Evolutionary conservation across 805 yeast species (phyloP).

Genomic region (Yamadazyma sp.): DNA sequence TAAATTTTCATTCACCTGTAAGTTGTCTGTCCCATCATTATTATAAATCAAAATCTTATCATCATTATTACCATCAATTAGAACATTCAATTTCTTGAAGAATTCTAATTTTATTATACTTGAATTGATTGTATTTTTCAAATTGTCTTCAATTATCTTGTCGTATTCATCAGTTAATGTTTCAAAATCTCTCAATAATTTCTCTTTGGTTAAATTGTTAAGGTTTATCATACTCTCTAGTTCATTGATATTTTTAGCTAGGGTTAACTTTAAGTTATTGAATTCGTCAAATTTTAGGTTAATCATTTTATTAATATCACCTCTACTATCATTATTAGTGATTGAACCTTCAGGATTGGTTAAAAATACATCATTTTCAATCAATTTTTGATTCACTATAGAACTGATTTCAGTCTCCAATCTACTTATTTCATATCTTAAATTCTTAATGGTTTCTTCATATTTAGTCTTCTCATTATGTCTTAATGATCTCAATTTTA

Average conservation of each 20-base stretch:
- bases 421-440: slow-evolving; percentile 10
- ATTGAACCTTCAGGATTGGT: slow-evolving; percentile 11
- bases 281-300: slow-evolving; percentile 27
- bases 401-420: slow-evolving; percentile 13
- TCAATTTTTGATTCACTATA: slow-evolving; percentile 13
- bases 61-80: slow-evolving; percentile 22
- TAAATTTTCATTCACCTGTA: slow-evolving; percentile 52
- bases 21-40: slow-evolving; percentile 42
- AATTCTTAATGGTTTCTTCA: slow-evolving; percentile 8
- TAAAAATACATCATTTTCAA: slow-evolving; percentile 16
- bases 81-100: slow-evolving; percentile 58
- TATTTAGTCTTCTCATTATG: slow-evolving; percentile 18
- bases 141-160: slow-evolving; percentile 28
- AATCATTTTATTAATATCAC: slow-evolving; percentile 25
- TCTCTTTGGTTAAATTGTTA: slow-evolving; percentile 30
- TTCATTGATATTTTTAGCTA: slow-evolving; percentile 53
- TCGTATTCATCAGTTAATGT: slow-evolving; percentile 27
- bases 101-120: slow-evolving; percentile 54
- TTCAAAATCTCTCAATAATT: slow-evolving; percentile 34
- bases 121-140: slow-evolving; percentile 38
- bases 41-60: slow-evolving; percentile 45
- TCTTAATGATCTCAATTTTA: slow-evolving; percentile 26
- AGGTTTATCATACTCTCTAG: slow-evolving; percentile 41
- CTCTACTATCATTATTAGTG: slow-evolving; percentile 9
- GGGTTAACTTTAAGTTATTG: slow-evolving; percentile 46